Evolutionary conservation across 202 grass and related monocot species (phyloP), one percentile per base, ranked within the genome.

Genomic region (Eragrostis tef): DNA sequence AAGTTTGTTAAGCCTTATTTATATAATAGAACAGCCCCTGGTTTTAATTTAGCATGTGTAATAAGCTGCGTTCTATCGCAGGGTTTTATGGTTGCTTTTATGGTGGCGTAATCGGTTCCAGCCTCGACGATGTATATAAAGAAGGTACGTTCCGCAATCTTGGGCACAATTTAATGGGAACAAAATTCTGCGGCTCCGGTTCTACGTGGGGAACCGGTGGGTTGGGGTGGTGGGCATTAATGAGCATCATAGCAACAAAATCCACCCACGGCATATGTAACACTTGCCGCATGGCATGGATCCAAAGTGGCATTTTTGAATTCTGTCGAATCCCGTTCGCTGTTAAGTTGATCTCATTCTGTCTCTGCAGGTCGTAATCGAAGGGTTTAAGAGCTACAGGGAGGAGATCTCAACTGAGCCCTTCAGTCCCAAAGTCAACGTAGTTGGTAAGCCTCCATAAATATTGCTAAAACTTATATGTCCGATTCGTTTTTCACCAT

Each of bases 371-470:
- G 84, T 98, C 64, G 84, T 98, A 54, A 98, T 98, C 44, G 92
- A 98, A 85, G 95, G 95, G 49, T 98, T 98, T 64, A 98, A 98
- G 89, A 98, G 95, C 83, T 98, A 98, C 83, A 90, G 79, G 81
- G 95, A 98, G 82, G 90, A 98, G 78, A 84, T 93, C 52, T 93
- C 95, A 52, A 98, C 95, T 17, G 95, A 98, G 11, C 88, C 87
- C 39, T 98, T 95, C 80, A 98, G 92, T 74, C 95, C 95, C 9
- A 98, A 95, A 93, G 95, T 98, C 49, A 98, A 98, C 13, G 92
- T 94, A 59, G 95, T 98, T 49, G 95, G 95, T 98, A 91, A 98
- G 64, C 31, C 52, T 46, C 39, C 46, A 72, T 31, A 78, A 59
- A 64, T 24, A 25, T 80, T 24, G 47, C 17, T 77, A 25, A 46